Evolutionary conservation across 345 rosid species (phyloP).

Genomic region (Heritiera littoralis): DNA sequence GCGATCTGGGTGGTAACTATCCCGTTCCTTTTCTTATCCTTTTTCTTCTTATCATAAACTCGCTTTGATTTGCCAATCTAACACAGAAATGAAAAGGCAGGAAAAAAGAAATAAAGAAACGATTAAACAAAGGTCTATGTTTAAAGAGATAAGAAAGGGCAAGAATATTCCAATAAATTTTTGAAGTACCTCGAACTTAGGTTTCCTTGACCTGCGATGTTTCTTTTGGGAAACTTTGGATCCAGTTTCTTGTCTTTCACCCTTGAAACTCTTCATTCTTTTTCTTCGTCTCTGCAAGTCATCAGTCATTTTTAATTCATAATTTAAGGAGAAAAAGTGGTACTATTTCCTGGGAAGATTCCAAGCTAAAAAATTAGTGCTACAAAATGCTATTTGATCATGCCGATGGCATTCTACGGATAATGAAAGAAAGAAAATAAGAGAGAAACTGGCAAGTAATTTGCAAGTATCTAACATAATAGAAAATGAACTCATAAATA

Average conservation of each 20-base stretch:
- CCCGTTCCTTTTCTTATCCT: not conserved
- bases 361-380: no score
- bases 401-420: no score
- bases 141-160: not conserved
- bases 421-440: no score
- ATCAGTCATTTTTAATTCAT: no score
- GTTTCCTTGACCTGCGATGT: not conserved
- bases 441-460: not conserved
- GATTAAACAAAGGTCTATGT: not conserved
- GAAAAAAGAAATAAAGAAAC: not conserved
- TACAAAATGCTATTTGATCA: no score
- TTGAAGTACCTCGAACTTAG: not conserved
- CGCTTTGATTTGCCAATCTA: not conserved
- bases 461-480: not conserved
- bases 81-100: not conserved
- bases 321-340: no score
- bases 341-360: not conserved
- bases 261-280: not conserved
- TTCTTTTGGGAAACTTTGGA: not conserved
- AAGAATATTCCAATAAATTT: no score
- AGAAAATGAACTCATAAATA: no score
- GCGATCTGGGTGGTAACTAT: not conserved
- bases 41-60: not conserved
- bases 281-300: not conserved
- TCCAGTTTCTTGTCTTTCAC: not conserved